Evolutionary conservation across 164 flowering plant genomes (phyloP), one percentile per base, ranked within the genome.

Genomic region (Buxus sempervirens): DNA sequence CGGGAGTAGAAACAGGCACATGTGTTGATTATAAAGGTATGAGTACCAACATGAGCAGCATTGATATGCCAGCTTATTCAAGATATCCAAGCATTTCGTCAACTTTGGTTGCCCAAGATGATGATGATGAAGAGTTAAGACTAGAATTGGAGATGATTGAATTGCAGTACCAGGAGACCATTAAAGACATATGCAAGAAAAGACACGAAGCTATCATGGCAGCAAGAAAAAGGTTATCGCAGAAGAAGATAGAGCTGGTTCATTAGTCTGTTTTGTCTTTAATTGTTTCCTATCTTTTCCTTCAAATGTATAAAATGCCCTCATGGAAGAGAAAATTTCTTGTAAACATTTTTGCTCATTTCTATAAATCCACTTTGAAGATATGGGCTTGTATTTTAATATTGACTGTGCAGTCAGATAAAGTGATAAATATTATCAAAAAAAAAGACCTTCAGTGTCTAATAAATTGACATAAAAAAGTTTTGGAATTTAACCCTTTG

Each of bases 101-200:
- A 24, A 65, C 76, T 62, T 55, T 69, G 38, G 72, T 74, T 28
- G 63, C 48, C 24, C 74, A 63, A 21, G 67, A 59, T 15, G 76
- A 68, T 13, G 79, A 74, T 20, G 81, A 78, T 45, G 76, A 72
- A 53, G 80, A 84, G 71, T 36, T 86, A 59, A 70, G 70, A 73
- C 9, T 55, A 65, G 90, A 86, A 76, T 66, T 88, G 58, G 80
- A 80, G 67, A 65, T 74, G 65, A 87, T 88, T 26, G 85, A 88
- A 9, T 63, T 73, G 59, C 79, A 84, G 61, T 88, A 82, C 72
- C 76, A 79, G 49, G 79, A 81, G 28, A 82, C 81, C 36, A 62
- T 85, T 15, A 66, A 78, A 56, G 87, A 84, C 66, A 75, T 88
- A 4, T 71, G 75, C 9, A 77, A 45, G 73, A 85, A 68, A 81